These are phyloP conservation scores for Populus hybrid DNA, from an alignment of 441 rosid species.

Conservation along the genomic window DNA sequence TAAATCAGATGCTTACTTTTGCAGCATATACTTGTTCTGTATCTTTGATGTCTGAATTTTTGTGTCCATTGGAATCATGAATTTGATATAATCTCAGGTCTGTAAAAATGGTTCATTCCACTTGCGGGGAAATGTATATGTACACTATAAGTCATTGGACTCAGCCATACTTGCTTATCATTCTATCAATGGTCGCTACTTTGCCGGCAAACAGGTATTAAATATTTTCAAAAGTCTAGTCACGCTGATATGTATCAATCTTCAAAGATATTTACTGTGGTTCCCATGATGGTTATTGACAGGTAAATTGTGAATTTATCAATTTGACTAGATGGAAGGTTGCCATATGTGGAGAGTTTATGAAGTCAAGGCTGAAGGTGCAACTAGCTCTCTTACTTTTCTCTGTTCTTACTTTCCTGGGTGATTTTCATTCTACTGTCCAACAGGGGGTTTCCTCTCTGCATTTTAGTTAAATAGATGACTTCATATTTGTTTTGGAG, in stretches of 20 bases:
- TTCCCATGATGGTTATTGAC: conserved; percentile 21
- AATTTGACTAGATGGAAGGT: conserved; percentile 86
- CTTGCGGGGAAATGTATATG: conserved; percentile 89
- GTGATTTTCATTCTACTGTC: background rate
- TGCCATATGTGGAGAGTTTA: conserved; percentile 96
- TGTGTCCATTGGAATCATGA: conserved; percentile 16
- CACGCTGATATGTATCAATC: background rate
- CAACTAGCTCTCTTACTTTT: background rate
- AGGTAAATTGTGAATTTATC: conserved; percentile 86
- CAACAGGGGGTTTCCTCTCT: background rate
- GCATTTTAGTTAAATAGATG: background rate
- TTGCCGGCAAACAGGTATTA: conserved; percentile 90
- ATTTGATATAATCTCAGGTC: conserved; percentile 41
- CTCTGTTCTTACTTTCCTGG: background rate
- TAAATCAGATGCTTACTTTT: background rate
- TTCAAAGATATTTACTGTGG: background rate
- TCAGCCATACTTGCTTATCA: conserved; percentile 69
- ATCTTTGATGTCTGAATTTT: conserved; percentile 9
- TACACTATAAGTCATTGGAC: conserved; percentile 77
- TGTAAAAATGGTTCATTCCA: conserved; percentile 89
- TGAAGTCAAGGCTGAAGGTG: conserved; percentile 79
- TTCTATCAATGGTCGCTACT: conserved; percentile 74
- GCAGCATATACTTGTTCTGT: conserved; percentile 2
- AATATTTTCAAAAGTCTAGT: conserved; percentile 6
- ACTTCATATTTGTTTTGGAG: background rate